These are phyloP conservation scores for Asterochloris sp. DNA, from an alignment of 139 green algal genomes.

Conservation along the genomic window DNA sequence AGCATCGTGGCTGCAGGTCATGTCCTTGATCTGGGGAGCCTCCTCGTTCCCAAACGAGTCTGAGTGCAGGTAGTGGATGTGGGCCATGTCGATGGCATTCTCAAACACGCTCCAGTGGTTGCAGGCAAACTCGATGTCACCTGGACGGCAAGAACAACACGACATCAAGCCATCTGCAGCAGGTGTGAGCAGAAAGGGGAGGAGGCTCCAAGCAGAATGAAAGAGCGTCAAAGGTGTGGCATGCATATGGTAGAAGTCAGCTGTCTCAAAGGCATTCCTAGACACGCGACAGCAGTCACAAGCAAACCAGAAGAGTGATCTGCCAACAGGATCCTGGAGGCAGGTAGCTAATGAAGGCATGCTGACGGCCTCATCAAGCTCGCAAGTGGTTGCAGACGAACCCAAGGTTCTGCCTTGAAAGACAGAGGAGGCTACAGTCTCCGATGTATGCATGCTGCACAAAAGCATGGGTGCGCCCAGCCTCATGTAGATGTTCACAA, in stretches of 20 bases:
- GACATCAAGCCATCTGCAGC: neutral
- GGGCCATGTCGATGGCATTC: conserved; percentile 87
- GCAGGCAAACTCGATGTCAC: conserved; percentile 54
- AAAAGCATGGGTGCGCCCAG: no score
- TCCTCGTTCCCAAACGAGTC: conserved; percentile 71
- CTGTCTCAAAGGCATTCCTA: neutral
- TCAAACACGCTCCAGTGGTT: conserved; percentile 77
- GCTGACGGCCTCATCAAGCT: no score
- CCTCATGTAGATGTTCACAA: no score
- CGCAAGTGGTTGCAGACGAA: no score
- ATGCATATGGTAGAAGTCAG: no score
- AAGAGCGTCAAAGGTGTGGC: neutral
- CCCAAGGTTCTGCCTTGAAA: no score
- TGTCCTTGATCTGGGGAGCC: conserved; percentile 64
- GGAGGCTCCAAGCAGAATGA: no score
- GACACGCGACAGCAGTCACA: neutral
- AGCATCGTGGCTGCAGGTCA: conserved; percentile 42
- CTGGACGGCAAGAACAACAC: conserved; percentile 11
- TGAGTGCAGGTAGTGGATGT: conserved; percentile 88
- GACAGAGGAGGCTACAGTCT: no score
- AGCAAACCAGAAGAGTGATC: no score
- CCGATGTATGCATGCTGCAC: no score
- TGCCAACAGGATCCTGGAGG: no score
- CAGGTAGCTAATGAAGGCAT: no score
- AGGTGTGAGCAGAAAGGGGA: neutral